Base-by-base conservation (phyloP, 169 alveolate species). In the Eimeria acervulina region DNA sequence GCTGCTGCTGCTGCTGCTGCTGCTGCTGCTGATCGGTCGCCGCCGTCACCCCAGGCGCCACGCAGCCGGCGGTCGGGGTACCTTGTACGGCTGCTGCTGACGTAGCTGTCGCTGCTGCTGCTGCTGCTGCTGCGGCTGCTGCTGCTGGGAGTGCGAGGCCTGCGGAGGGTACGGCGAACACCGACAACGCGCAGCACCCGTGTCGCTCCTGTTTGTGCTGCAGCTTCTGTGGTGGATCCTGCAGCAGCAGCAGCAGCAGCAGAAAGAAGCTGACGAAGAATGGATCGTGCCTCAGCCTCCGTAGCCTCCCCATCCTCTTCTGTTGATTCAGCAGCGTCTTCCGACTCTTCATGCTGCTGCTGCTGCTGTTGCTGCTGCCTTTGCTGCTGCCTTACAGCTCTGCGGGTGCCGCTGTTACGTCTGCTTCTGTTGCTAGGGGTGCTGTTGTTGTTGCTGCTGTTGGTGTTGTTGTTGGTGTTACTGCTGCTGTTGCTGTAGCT, bases 61-160 rank as follows among this genome's bases (percentile, higher is more conserved):
- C 59, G 87, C 7, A 15, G 61, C 3, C 59, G 87, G 47, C 59
- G 89, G 0, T 40, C 68, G 3, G 40, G 17, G 12, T 42, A n/a
- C 21, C 89, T 15, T 19, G 55, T 51, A 5, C 66, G 8, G 91
- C 91, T 51, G 74, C 91, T 28, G 76, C 91, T n/a, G 6, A 36
- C 47, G 76, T 83, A 51, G 70, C 91, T 83, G 76, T 47, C 61
- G 90, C 66, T 80, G 90, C 38, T 40, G 76, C 74, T 38, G 91
- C 91, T 83, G 91, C 91, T 83, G 91, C 91, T 83, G 74, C 91
- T 51, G 76, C 70, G 1, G 91, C 74, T 52, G 76, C 91, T 83
- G 51, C 91, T 51, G 91, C 91, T 83, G 33, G 91, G 74, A 3
- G 47, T 51, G 21, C 52, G 74, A 19, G 91, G 74, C 52, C 74